Conservation (phyloP, 1,284 basidiomycete species). For the Anthracocystis setariae region DNA sequence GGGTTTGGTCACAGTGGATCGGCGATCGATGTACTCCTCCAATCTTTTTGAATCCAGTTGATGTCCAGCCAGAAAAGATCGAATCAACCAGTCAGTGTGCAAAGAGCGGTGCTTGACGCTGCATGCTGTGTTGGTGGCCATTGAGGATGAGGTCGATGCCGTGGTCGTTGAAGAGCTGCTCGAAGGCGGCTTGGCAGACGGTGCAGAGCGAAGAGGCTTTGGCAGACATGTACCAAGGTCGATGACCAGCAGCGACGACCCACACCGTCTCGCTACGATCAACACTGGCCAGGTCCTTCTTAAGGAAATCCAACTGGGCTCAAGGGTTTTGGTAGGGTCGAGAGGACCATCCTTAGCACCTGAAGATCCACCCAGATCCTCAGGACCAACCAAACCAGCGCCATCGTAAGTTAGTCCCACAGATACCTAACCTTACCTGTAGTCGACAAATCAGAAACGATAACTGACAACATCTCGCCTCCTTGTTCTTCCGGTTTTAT, state of each 20-base stretch:
- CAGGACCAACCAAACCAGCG: conserved; percentile 22
- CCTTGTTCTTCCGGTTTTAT: too few relatives aligned
- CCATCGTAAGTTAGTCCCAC: too few relatives aligned
- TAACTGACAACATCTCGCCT: too few relatives aligned
- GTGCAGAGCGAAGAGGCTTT: conserved; percentile 36
- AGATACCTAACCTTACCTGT: too few relatives aligned
- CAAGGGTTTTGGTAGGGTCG: neutral
- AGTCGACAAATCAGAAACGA: too few relatives aligned
- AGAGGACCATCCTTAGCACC: conserved; percentile 17
- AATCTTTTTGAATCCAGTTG: too few relatives aligned
- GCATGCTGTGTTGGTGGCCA: conserved; percentile 68
- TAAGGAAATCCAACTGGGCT: conserved; percentile 38
- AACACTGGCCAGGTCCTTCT: conserved; percentile 64
- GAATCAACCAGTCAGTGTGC: too few relatives aligned
- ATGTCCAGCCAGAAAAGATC: too few relatives aligned
- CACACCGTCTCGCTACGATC: conserved; percentile 67
- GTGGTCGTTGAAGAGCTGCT: conserved; percentile 60
- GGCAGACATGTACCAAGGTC: conserved; percentile 54
- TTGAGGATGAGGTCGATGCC: conserved; percentile 61
- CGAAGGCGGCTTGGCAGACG: conserved; percentile 65
- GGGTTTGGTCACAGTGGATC: too few relatives aligned
- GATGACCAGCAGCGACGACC: conserved; percentile 67
- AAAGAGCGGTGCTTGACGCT: conserved; percentile 62
- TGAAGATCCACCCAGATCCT: conserved; percentile 31
- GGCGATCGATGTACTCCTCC: too few relatives aligned